Evolutionary conservation across 805 yeast species (phyloP).

Genomic region (Yarrowia sp.): DNA sequence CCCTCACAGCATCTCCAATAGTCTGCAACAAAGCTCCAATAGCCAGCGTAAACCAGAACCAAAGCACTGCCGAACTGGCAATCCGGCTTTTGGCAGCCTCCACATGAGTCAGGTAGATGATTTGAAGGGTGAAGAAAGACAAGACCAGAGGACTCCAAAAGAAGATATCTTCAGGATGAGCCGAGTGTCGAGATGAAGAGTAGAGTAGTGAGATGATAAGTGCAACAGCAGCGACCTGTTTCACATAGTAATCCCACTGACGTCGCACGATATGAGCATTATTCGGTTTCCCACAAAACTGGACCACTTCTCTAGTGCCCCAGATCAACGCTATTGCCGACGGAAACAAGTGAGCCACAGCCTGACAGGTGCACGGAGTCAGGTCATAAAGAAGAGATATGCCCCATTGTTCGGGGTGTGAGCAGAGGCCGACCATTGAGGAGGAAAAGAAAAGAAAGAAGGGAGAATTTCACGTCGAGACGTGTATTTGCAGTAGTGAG

Average conservation of each 20-base stretch:
- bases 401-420: slow-evolving; percentile 24
- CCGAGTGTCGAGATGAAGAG: slow-evolving; percentile 28
- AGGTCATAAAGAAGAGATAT: slow-evolving; percentile 6
- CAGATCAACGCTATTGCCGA: slow-evolving; percentile 15
- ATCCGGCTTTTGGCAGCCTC: slow-evolving; percentile 13
- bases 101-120: not conserved
- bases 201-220: not conserved
- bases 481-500: not conserved
- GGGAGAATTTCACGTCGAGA: no score
- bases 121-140: not conserved
- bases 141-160: slow-evolving; percentile 29
- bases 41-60: slow-evolving; percentile 23
- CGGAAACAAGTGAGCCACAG: not conserved
- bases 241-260: slow-evolving; percentile 13
- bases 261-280: not conserved
- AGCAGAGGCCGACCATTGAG: slow-evolving; percentile 8
- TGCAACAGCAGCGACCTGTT: not conserved
- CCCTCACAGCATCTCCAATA: not conserved
- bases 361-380: slow-evolving; percentile 20
- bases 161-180: slow-evolving; percentile 18
- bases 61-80: not conserved
- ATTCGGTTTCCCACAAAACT: not conserved
- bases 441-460: not conserved
- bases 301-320: slow-evolving; percentile 1
- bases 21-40: slow-evolving; percentile 19